Evolutionary conservation across 495 filamentous ascomycete genomes (phyloP).

Genomic region (Aspergillus sclerotioniger): DNA sequence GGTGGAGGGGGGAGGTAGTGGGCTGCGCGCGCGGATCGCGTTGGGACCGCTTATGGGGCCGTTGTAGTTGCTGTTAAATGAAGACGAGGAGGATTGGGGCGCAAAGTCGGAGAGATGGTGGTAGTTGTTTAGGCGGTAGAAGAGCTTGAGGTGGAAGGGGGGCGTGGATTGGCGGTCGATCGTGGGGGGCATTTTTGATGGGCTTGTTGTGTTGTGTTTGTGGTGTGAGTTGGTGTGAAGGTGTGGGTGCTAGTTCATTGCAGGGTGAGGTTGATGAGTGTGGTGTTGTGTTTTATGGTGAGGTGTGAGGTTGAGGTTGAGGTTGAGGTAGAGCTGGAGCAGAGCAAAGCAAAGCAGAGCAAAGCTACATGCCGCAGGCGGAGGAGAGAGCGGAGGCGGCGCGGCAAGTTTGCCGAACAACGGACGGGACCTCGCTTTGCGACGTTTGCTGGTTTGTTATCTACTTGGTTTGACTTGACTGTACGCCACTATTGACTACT

Average conservation of each 20-base stretch:
- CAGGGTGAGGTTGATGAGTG: background rate
- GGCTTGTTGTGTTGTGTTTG: background rate
- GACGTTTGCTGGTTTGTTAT: background rate
- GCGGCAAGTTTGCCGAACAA: background rate
- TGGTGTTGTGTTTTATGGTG: background rate
- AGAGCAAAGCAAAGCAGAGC: background rate
- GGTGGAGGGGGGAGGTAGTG: constrained; percentile 31
- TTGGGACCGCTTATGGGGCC: constrained; percentile 35
- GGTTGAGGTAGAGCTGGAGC: too few relatives aligned
- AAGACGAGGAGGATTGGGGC: constrained; percentile 14
- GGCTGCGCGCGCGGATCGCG: constrained; percentile 31
- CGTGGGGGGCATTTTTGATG: constrained; percentile 17
- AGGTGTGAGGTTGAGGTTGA: background rate
- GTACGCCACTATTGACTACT: background rate
- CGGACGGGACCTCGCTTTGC: background rate
- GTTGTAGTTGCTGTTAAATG: constrained; percentile 14
- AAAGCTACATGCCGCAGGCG: too few relatives aligned
- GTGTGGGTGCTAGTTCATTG: constrained; percentile 1
- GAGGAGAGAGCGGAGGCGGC: too few relatives aligned
- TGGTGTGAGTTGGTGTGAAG: background rate
- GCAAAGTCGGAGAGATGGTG: constrained; percentile 53
- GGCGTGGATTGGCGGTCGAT: constrained; percentile 71
- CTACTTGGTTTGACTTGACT: background rate
- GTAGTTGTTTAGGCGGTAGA: constrained; percentile 72
- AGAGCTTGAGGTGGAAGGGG: constrained; percentile 89